Evolutionary conservation across 2,329 filamentous ascomycete species (phyloP).

Genomic region (Helicocarpus griseus): DNA sequence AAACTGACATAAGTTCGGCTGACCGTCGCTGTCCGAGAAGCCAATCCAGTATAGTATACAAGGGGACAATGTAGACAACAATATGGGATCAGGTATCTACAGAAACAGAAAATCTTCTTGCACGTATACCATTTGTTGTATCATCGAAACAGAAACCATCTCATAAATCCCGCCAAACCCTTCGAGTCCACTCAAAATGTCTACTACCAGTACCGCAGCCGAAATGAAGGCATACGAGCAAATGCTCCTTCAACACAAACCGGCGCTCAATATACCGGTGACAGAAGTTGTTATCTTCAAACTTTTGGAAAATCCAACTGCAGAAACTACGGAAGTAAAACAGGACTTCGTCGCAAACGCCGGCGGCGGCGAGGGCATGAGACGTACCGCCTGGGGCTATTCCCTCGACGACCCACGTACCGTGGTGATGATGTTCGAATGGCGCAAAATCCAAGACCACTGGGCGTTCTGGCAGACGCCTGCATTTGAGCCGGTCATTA

Average conservation of each 20-base stretch:
- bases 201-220: background rate
- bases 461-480: background rate
- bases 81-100: no score
- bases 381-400: background rate
- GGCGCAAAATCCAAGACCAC: background rate
- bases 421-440: background rate
- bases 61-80: no score
- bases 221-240: background rate
- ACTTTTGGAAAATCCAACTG: background rate
- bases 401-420: background rate
- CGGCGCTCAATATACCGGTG: background rate
- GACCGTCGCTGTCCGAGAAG: background rate
- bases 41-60: no score
- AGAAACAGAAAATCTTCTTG: no score
- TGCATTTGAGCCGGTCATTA: background rate
- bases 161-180: background rate
- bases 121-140: no score
- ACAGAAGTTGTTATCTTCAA: background rate
- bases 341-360: background rate
- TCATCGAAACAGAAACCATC: no score
- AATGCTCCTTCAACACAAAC: background rate
- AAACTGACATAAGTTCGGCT: background rate
- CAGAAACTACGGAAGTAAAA: background rate
- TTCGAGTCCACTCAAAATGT: background rate
- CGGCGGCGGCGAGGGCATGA: background rate